phyloP scores from a whole-genome alignment of 805 yeast genomes.

The Metschnikowia peoriensis region DNA sequence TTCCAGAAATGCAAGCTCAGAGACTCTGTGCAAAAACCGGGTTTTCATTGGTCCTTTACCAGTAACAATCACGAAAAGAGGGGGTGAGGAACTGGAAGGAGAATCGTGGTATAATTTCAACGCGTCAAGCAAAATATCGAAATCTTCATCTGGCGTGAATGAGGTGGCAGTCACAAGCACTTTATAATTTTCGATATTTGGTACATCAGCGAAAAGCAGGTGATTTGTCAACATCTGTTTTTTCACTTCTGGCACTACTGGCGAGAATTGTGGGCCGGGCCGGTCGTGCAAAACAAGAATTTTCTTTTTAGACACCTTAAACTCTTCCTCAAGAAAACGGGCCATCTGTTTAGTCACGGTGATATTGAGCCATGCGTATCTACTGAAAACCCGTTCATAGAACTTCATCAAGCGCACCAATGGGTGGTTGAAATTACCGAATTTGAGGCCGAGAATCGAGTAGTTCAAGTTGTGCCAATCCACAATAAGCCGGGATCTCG shows the following conservation, averaged over 20 bases:
- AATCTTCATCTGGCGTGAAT: conserved; percentile 94
- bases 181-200: conserved; percentile 42
- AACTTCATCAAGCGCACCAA: conserved; percentile 56
- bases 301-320: conserved; percentile 46
- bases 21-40: conserved; percentile 49
- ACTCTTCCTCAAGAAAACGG: conserved; percentile 51
- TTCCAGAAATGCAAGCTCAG: conserved; percentile 40
- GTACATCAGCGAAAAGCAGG: conserved; percentile 27
- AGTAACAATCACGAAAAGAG: conserved; percentile 74
- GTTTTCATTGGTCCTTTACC: conserved; percentile 89
- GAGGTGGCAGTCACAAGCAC: conserved; percentile 87
- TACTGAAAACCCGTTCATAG: conserved; percentile 65
- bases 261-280: conserved; percentile 69
- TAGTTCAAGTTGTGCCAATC: conserved; percentile 98
- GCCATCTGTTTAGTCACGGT: conserved; percentile 82
- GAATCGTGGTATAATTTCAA: conserved; percentile 54
- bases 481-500: conserved; percentile 63
- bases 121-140: conserved; percentile 65
- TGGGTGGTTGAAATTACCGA: conserved; percentile 52
- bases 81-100: conserved; percentile 33
- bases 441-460: conserved; percentile 70
- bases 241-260: conserved; percentile 35
- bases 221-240: conserved; percentile 27
- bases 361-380: conserved; percentile 65
- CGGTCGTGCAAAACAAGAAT: conserved; percentile 78